Conservation (phyloP, 768 basidiomycete genomes). For the Macrolepiota fuliginosa region DNA sequence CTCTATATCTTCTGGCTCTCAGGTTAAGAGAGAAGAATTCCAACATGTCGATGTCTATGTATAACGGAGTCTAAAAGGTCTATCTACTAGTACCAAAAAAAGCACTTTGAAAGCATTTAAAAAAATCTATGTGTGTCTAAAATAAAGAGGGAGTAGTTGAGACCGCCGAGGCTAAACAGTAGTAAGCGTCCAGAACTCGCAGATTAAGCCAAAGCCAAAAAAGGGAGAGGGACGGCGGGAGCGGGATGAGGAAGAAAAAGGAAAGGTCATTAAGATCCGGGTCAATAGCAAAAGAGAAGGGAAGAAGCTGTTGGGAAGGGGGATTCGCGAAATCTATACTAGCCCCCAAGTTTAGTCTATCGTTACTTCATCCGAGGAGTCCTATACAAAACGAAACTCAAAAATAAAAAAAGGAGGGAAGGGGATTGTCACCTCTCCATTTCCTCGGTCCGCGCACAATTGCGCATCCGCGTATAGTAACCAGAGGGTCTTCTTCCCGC, state of each 20-base stretch:
- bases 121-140: too few relatives aligned
- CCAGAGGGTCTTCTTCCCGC: not conserved
- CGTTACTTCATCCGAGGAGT: too few relatives aligned
- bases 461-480: not conserved
- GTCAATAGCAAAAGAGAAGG: not conserved
- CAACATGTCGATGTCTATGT: not conserved
- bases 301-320: not conserved
- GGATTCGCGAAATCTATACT: not conserved
- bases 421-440: too few relatives aligned
- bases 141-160: too few relatives aligned
- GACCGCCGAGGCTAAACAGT: too few relatives aligned
- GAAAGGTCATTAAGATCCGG: not conserved
- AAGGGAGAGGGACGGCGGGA: not conserved
- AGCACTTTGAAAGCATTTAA: not conserved
- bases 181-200: not conserved
- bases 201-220: not conserved
- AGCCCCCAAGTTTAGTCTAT: too few relatives aligned
- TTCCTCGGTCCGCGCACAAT: not conserved
- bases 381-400: too few relatives aligned
- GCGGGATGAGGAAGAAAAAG: not conserved
- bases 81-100: not conserved
- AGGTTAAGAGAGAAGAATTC: not conserved
- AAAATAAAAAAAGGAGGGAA: too few relatives aligned
- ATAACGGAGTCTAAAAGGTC: not conserved
- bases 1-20: too few relatives aligned